Base-by-base conservation (phyloP, 148 eudicot species). In the Chenopodium album region DNA sequence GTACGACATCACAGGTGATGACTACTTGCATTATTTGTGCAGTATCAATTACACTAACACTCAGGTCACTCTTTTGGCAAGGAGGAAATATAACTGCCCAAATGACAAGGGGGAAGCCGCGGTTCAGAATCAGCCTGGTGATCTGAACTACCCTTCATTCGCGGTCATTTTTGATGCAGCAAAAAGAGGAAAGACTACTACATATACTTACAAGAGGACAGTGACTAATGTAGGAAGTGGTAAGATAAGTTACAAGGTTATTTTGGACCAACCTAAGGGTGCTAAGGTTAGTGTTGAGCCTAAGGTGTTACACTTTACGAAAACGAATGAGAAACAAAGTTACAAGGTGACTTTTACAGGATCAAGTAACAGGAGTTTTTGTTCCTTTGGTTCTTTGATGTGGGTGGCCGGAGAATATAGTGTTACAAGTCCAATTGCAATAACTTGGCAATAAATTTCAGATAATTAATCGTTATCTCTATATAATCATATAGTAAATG, bases 81-180 rank as follows among this genome's bases (percentile, higher is more conserved):
- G 86, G 70, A 85, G 82, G 31, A 86, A 87, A 46, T 91, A 85
- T 74, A 85, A 75, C 64, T 92, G 97, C 67, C 89, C 91, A 41
- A 47, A 13, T 17, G 19, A 3, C 0, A 66, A 67, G 34, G 79
- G 74, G 46, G 22, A 82, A 60, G 73, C 62, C 37, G 75, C 71
- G 29, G 77, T 71, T 44, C 85, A 23, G 23, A 23, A 23, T 23
- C 23, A 84, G 44, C 90, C 91, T 0, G 91, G 91, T 3, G 89
- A 92, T 78, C 80, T 92, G 46, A 92, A 92, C 82, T 92, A 92
- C 76, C 97, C 97, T 1, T 92, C 97, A 47, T 91, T 92, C 12
- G 85, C 90, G 0, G 90, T 92, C 26, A 65, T 77, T 20, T 81
- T 91, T 44, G 79, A 73, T 19, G 79, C 68, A 16, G 83, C 73